Percentiles rank a stretch among this genome's conserved stretches.
These are phyloP conservation scores for Torulaspora franciscae DNA, from an alignment of 805 yeast species.

Conservation along the genomic window DNA sequence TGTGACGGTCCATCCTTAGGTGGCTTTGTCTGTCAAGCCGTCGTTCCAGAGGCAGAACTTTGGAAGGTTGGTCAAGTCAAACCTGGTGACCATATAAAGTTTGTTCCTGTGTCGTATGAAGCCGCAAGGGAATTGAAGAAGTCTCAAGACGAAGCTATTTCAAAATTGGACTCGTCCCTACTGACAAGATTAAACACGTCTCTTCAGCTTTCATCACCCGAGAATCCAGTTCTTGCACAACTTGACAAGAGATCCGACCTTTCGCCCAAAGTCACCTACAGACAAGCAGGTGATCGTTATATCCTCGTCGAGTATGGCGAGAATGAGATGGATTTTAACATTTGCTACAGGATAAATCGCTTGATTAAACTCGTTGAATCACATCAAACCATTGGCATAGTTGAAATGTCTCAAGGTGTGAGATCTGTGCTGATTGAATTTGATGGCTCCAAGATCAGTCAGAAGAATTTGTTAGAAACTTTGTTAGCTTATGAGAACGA, in stretches of 20 bases:
- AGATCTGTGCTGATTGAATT: slow-evolving; percentile 88
- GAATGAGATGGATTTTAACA: slow-evolving; percentile 75
- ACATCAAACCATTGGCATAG: slow-evolving; percentile 68
- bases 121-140: slow-evolving; percentile 61
- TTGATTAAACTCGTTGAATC: slow-evolving; percentile 66
- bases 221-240: slow-evolving; percentile 64
- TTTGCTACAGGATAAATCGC: slow-evolving; percentile 78
- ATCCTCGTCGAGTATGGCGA: slow-evolving; percentile 91
- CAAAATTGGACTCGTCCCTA: slow-evolving; percentile 17
- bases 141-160: slow-evolving; percentile 54
- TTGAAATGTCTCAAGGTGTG: slow-evolving; percentile 97
- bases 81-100: slow-evolving; percentile 83
- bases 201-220: slow-evolving; percentile 41
- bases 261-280: slow-evolving; percentile 71
- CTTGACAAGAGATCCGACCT: slow-evolving; percentile 43
- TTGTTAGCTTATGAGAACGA: slow-evolving; percentile 72
- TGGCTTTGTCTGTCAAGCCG: slow-evolving; percentile 96
- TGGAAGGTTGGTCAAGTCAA: slow-evolving; percentile 98
- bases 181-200: slow-evolving; percentile 33
- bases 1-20: slow-evolving; percentile 98
- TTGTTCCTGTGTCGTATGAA: slow-evolving; percentile 69
- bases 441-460: slow-evolving; percentile 59
- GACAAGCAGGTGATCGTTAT: slow-evolving; percentile 97
- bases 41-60: slow-evolving; percentile 91
- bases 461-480: slow-evolving; percentile 54